Evolutionary conservation across 2,329 filamentous ascomycete genomes (phyloP), one percentile per base, ranked within the genome.

Genomic region (Xenoacremonium recifei): DNA sequence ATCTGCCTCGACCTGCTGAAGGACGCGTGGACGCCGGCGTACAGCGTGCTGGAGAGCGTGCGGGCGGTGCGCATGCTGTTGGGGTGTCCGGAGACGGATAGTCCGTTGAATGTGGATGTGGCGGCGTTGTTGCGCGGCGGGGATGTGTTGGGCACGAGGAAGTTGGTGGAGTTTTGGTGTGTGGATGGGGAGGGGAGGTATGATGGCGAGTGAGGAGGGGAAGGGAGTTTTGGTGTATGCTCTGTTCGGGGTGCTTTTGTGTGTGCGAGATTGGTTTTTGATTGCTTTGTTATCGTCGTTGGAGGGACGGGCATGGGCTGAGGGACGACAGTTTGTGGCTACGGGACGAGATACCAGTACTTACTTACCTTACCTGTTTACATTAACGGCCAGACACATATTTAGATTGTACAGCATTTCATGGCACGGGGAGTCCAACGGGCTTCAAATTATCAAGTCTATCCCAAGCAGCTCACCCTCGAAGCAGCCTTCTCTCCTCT

Each of bases 1-100:
- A 93, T 99, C 61, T 99, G 93, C 65, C 80, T 97, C 20, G 93
- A 96, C 61, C 76, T 97, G 48, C 75, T 99, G 45, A 77, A 78
- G 60, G 77, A 84, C 41, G 77, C 78, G 15, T 97, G 92, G 92
- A 86, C 87, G 45, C 88, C 91, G 1, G 83, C 89, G 15, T 93
- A 96, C 66, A 91, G 85, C 30, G 77, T 97, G 16, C 77, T 85
- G 25, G 80, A 85, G 58, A 86, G 84, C 47, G 70, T 92, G 58
- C 84, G 86, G 55, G 82, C 82, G 35, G 77, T 92, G 50, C 79
- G 86, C 52, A 77, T 87, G 70, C 72, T 93, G 55, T 71, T 70
- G 41, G 54, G 64, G 39, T 80, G 75, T 48, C 85, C 86, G 2
- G 87, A 84, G 62, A 76, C 81, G 35, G 86, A 92, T 58, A 84